Conservation (phyloP, 192 early-diverging fungal species). For the Pilaira anomala region DNA sequence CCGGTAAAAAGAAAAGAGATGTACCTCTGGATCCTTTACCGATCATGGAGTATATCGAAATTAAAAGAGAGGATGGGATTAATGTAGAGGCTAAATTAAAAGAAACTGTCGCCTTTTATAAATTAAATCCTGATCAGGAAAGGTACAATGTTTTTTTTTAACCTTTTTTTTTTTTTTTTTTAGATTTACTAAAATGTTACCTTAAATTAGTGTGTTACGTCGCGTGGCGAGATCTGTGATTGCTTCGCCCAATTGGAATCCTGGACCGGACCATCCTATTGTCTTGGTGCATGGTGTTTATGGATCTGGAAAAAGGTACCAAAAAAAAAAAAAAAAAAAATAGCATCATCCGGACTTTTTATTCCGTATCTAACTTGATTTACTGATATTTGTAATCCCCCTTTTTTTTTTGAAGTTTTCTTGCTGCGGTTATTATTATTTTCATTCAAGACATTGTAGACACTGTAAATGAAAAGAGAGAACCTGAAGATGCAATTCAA, state of each 20-base stretch:
- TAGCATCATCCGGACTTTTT: too few relatives aligned
- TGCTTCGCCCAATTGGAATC: constrained; percentile 36
- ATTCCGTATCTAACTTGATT: too few relatives aligned
- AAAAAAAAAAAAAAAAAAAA: not conserved
- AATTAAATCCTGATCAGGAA: constrained; percentile 48
- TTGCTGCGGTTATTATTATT: constrained; percentile 60
- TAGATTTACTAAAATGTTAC: not conserved
- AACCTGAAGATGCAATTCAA: constrained; percentile 29
- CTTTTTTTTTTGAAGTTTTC: too few relatives aligned
- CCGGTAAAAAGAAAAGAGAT: constrained; percentile 23
- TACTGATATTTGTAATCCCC: too few relatives aligned
- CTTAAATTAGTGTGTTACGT: constrained; percentile 28
- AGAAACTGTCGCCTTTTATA: constrained; percentile 36
- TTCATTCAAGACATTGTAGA: constrained; percentile 54
- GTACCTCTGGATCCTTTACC: constrained; percentile 29
- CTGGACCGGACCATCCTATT: constrained; percentile 32
- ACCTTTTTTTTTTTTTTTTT: not conserved
- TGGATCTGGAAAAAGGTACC: constrained; percentile 72
- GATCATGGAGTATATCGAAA: constrained; percentile 28
- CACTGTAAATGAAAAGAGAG: constrained; percentile 26
- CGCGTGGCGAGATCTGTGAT: constrained; percentile 41
- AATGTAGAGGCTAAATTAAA: constrained; percentile 38
- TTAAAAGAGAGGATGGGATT: constrained; percentile 41
- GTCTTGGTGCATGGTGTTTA: constrained; percentile 55
- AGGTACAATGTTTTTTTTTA: constrained; percentile 9